Evolutionary conservation across 495 filamentous ascomycete genomes (phyloP).

Genomic region (Neohortaea acidophila): DNA sequence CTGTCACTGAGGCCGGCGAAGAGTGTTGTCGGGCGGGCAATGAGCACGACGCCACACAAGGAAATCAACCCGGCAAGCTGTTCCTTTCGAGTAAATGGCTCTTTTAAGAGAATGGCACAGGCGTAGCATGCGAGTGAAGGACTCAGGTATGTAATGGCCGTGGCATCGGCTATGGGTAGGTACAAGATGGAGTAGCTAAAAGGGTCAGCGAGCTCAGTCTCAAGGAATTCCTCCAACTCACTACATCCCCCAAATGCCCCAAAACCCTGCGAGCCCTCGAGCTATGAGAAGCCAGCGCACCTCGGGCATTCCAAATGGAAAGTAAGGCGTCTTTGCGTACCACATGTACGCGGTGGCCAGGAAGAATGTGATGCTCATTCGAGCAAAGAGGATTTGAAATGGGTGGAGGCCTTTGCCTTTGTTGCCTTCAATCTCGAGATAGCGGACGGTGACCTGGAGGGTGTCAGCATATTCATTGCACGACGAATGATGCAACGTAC

Average conservation of each 20-base stretch:
- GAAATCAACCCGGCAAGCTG: slow-evolving; percentile 63
- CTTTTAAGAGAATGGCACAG: slow-evolving; percentile 57
- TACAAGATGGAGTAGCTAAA: slow-evolving; percentile 78
- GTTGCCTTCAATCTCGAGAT: slow-evolving; percentile 57
- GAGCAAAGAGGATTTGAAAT: slow-evolving; percentile 75
- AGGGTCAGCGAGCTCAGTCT: too few relatives aligned
- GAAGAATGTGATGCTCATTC: slow-evolving; percentile 64
- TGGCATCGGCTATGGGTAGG: slow-evolving; percentile 78
- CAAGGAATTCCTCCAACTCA: too few relatives aligned
- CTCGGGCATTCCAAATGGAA: slow-evolving; percentile 52
- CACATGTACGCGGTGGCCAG: slow-evolving; percentile 62
- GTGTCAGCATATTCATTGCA: too few relatives aligned
- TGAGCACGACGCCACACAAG: slow-evolving; percentile 67
- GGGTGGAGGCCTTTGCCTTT: slow-evolving; percentile 58
- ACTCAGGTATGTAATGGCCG: slow-evolving; percentile 80
- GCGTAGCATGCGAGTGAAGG: slow-evolving; percentile 72
- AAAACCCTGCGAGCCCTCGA: slow-evolving; percentile 64
- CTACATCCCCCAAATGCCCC: slow-evolving; percentile 70
- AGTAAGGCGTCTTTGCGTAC: slow-evolving; percentile 47
- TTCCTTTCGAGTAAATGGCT: slow-evolving; percentile 67
- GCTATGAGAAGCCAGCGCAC: slow-evolving; percentile 51
- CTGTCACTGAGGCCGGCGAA: slow-evolving; percentile 18
- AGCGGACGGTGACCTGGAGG: slow-evolving; percentile 59
- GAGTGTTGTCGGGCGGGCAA: slow-evolving; percentile 58
- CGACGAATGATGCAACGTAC: too few relatives aligned